Evolutionary conservation across 306 rosid genomes (phyloP), one percentile per base, ranked within the genome.

Genomic region (Vachellia collinsii): DNA sequence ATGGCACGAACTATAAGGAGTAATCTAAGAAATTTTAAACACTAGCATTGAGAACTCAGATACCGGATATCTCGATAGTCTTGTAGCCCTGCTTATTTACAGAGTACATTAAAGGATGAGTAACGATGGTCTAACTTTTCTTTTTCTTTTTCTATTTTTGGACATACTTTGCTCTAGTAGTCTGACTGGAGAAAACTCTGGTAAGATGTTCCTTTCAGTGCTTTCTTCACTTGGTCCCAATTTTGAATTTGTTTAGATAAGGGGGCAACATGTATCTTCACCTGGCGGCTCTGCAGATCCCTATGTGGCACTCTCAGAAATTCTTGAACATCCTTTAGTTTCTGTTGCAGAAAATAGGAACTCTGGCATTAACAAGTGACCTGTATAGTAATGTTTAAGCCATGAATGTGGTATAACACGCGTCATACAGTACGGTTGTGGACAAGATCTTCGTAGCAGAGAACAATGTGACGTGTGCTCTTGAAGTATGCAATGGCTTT

Each of bases 381-480:
- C 41, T 44, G 3, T 29, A 4, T 47, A 66, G 39, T 23, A 7
- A 43, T 25, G 67, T 34, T 9, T 20, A 22, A 77, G 51, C 37
- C 38, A 43, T 41, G 36, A 64, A 19, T 53, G 7, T 54, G 29
- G 34, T 25, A 29, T 29, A 47, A 11, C 50, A 65, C 19, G 63
- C 66, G 61, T 39, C 82, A 83, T 85, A 90, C 91, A 11, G 91
- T 88, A 50, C 82, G 89, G 48, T 92, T 92, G 74, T 80, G 85
- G 84, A 86, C 58, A 58, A 88, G 84, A 75, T 90, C 94, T 79
- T 92, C 97, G 13, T 87, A 92, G 77, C 84, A 90, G 72, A 92
- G 84, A 80, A 92, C 88, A 22, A 86, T 54, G 11, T 90, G 94
- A 70, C 88, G 86, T 47, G 90, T 86, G 84, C 77, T 83, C 42